These are phyloP conservation scores for Onygena corvina DNA, from an alignment of 2,329 filamentous ascomycete species.

Conservation along the genomic window DNA sequence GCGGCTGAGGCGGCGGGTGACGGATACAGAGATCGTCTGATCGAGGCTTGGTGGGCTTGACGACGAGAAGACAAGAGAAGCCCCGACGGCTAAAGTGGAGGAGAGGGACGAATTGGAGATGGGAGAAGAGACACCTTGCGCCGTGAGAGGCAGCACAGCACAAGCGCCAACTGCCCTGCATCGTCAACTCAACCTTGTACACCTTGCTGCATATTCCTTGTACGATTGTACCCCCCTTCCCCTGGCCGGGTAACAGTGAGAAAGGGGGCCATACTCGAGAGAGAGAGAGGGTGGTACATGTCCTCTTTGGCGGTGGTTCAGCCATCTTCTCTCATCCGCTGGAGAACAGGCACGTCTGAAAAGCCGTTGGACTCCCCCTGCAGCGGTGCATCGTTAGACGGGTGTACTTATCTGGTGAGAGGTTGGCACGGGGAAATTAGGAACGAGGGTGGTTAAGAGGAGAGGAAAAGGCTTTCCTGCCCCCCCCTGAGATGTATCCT, in stretches of 20 bases:
- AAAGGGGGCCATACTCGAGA: neutral
- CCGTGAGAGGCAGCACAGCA: neutral
- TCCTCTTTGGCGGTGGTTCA: neutral
- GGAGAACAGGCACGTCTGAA: neutral
- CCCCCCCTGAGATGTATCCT: no score
- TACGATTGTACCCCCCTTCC: no score
- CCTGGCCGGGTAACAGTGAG: neutral
- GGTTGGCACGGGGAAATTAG: no score
- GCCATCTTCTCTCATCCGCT: neutral
- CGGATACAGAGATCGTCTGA: neutral
- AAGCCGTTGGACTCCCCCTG: neutral
- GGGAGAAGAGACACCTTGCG: neutral
- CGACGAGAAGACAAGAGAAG: neutral
- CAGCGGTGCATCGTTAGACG: neutral
- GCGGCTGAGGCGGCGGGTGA: slow-evolving; percentile 2
- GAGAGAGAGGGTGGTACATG: neutral
- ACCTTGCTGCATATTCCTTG: no score
- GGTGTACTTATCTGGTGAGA: no score
- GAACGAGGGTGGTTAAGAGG: no score
- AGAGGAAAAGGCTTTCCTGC: no score
- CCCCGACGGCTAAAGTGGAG: neutral
- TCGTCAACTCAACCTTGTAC: neutral
- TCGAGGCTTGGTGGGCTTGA: neutral
- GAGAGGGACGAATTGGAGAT: no score
- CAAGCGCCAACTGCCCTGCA: neutral